Percentiles rank a stretch among this genome's conserved stretches.
These are phyloP conservation scores for Anastatica hierochuntica DNA, from an alignment of 345 rosid species.

Conservation along the genomic window DNA sequence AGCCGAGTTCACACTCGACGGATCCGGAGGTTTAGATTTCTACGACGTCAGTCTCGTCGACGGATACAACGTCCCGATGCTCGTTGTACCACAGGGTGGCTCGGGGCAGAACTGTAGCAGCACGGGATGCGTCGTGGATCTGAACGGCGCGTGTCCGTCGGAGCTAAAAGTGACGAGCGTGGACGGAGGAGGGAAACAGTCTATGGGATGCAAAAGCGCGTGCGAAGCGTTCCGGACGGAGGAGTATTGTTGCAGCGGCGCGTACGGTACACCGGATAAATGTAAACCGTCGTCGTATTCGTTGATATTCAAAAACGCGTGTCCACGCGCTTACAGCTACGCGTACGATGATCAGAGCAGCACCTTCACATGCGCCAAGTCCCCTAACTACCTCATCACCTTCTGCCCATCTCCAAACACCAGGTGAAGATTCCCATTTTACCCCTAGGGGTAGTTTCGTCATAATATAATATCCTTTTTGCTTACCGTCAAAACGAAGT, in stretches of 20 bases:
- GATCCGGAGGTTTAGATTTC: constrained; percentile 54
- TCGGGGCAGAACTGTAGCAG: constrained; percentile 50
- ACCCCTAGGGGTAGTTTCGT: not conserved
- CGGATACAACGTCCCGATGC: constrained; percentile 72
- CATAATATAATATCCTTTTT: too few species aligned
- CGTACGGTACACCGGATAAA: constrained; percentile 47
- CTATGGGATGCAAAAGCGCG: constrained; percentile 66
- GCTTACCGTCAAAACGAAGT: constrained; percentile 11
- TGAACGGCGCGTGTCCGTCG: constrained; percentile 62
- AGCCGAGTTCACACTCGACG: constrained; percentile 71
- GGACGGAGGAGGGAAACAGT: constrained; percentile 23
- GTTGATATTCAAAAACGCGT: constrained; percentile 61
- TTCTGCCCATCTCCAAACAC: constrained; percentile 79
- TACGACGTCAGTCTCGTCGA: constrained; percentile 84
- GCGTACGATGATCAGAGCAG: constrained; percentile 91
- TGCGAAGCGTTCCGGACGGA: constrained; percentile 87
- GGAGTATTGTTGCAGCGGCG: too few species aligned
- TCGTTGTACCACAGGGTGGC: constrained; percentile 70
- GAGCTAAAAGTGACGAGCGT: constrained; percentile 53
- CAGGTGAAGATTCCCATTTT: constrained; percentile 38
- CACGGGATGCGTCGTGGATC: constrained; percentile 62
- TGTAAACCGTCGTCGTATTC: constrained; percentile 81
- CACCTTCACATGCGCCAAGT: constrained; percentile 81
- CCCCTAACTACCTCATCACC: constrained; percentile 62
- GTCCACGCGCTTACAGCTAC: constrained; percentile 92